Conservation (phyloP, 306 rosid genomes). For the Vicia faba region DNA sequence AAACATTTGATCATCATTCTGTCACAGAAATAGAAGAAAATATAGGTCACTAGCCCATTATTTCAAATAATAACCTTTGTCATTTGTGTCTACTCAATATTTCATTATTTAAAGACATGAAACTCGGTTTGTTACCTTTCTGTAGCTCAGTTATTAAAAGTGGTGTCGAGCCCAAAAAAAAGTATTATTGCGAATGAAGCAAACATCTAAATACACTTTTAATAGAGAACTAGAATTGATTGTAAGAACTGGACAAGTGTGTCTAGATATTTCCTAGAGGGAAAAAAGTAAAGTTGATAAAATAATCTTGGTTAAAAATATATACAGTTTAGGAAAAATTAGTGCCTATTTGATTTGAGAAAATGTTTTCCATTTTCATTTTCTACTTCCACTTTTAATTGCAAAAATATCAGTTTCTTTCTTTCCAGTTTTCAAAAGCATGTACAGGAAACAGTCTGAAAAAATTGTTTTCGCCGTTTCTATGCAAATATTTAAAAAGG, state of each 20-base stretch:
- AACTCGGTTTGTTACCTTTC: constrained; percentile 18
- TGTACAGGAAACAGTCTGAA: neutral
- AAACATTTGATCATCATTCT: constrained; percentile 54
- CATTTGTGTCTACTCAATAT: constrained; percentile 9
- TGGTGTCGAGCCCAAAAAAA: constrained; percentile 14
- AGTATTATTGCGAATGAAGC: constrained; percentile 4
- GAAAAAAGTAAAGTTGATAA: neutral
- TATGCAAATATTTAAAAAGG: neutral
- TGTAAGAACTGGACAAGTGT: constrained; percentile 10
- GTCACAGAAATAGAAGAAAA: constrained; percentile 48
- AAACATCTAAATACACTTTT: constrained; percentile 25
- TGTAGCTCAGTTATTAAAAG: constrained; percentile 16
- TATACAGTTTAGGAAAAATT: neutral
- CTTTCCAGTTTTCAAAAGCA: neutral
- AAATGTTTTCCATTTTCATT: neutral
- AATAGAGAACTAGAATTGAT: constrained; percentile 11
- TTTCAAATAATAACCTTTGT: constrained; percentile 16
- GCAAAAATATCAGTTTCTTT: neutral
- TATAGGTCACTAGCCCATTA: constrained; percentile 38
- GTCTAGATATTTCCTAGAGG: constrained; percentile 7
- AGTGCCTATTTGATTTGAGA: neutral
- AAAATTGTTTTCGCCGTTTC: neutral
- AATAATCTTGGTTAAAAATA: constrained; percentile 3
- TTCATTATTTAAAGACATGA: constrained; percentile 16
- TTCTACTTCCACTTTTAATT: neutral